Conservation (phyloP, 495 filamentous ascomycete genomes). For the Hypoxylon rickii region DNA sequence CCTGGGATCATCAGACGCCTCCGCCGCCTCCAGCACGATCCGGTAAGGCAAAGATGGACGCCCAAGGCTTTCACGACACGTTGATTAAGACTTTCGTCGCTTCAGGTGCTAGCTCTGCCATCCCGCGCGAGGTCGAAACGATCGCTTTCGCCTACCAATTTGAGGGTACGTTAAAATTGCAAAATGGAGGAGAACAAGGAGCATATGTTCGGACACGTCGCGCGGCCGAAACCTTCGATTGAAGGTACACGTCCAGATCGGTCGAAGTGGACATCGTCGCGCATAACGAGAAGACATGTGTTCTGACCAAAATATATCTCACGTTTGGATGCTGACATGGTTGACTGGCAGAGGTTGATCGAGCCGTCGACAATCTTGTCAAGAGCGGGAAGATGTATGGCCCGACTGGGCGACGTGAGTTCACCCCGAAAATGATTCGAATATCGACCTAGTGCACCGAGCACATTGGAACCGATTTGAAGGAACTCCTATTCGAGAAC, state of each 20-base stretch:
- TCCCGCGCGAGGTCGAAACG: conserved; percentile 72
- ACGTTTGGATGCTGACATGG: conserved; percentile 32
- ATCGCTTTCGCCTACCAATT: conserved; percentile 86
- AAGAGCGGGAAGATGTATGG: conserved; percentile 94
- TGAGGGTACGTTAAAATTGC: conserved; percentile 71
- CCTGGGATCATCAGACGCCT: conserved; percentile 78
- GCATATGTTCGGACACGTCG: conserved; percentile 1
- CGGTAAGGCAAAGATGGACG: conserved; percentile 55
- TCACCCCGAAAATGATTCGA: conserved; percentile 48
- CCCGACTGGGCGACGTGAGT: conserved; percentile 78
- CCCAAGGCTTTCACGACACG: conserved; percentile 11
- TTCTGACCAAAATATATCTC: neutral
- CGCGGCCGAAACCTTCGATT: conserved; percentile 1
- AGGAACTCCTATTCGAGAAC: conserved; percentile 10
- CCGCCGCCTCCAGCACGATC: conserved; percentile 86
- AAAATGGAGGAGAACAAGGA: neutral
- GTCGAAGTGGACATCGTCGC: neutral
- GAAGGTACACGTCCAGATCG: neutral
- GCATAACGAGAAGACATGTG: conserved; percentile 2
- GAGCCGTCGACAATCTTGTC: conserved; percentile 90
- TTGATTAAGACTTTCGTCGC: conserved; percentile 41
- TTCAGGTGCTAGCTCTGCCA: conserved; percentile 75
- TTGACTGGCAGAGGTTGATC: conserved; percentile 87
- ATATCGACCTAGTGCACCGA: conserved; percentile 5
- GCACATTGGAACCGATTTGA: conserved; percentile 4